Evolutionary conservation across 1,284 basidiomycete genomes (phyloP).

Genomic region (Marasmius oreades): DNA sequence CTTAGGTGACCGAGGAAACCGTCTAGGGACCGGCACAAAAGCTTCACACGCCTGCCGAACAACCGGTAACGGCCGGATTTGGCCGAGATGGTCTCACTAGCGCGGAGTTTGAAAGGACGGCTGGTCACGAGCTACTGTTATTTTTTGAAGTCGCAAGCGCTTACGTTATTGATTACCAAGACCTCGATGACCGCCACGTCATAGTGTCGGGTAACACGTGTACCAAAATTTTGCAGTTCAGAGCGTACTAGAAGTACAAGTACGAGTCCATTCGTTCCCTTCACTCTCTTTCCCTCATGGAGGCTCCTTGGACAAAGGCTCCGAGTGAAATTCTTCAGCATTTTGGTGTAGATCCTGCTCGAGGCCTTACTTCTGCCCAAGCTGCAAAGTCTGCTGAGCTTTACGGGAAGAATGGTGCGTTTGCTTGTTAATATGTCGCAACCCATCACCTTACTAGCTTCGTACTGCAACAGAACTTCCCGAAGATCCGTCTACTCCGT

Average conservation of each 20-base stretch:
- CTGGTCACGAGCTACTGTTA: too few species aligned
- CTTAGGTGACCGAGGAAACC: not conserved
- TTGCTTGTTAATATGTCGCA: not conserved
- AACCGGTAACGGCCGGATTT: not conserved
- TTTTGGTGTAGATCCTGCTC: constrained; percentile 54
- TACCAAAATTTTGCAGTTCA: not conserved
- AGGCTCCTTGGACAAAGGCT: constrained; percentile 68
- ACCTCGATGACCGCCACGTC: not conserved
- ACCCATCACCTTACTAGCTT: constrained; percentile 4
- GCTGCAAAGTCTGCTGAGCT: constrained; percentile 69
- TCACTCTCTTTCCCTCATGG: constrained; percentile 42
- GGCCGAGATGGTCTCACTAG: too few species aligned
- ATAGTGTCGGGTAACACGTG: constrained; percentile 1
- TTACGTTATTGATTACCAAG: too few species aligned
- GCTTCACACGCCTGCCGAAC: not conserved
- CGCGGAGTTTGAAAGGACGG: too few species aligned
- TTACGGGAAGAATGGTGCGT: constrained; percentile 84
- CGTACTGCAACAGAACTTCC: constrained; percentile 63
- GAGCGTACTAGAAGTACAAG: not conserved
- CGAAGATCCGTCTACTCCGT: constrained; percentile 84
- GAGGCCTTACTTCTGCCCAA: constrained; percentile 58
- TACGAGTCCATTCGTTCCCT: constrained; percentile 15
- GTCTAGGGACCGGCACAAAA: not conserved
- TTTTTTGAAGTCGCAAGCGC: too few species aligned
- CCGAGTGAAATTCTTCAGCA: constrained; percentile 62